Conservation (phyloP, 2,329 filamentous ascomycete genomes). For the Leptoxyphium fumago region DNA sequence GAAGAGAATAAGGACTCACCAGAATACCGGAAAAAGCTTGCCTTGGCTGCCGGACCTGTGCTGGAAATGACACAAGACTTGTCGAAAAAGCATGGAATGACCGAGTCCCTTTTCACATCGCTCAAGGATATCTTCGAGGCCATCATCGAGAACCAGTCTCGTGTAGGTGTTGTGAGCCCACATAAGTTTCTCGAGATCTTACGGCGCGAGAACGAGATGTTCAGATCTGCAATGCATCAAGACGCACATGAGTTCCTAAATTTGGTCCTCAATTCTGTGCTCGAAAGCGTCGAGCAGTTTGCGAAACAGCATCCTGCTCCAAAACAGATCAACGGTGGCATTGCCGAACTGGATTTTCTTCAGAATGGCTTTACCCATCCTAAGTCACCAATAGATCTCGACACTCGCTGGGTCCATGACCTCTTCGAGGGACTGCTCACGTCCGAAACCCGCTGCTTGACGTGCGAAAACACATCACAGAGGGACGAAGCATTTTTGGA, state of each 20-base stretch:
- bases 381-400: conserved; percentile 13
- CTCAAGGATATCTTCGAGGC: conserved; percentile 94
- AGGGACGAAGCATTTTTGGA: conserved; percentile 93
- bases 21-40: conserved; percentile 96
- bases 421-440: conserved; percentile 90
- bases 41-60: conserved; percentile 74
- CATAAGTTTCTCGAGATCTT: conserved; percentile 88
- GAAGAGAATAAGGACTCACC: conserved; percentile 91
- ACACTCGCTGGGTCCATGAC: conserved; percentile 76
- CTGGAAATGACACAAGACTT: conserved; percentile 75
- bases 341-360: conserved; percentile 10
- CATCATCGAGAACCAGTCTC: conserved; percentile 63
- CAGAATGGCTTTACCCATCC: conserved; percentile 7
- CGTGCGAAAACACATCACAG: conserved; percentile 89
- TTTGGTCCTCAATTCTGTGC: conserved; percentile 85
- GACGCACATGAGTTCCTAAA: conserved; percentile 97
- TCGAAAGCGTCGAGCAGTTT: conserved; percentile 83
- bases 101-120: conserved; percentile 85
- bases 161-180: conserved; percentile 82
- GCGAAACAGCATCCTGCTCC: conserved; percentile 46
- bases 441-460: conserved; percentile 91
- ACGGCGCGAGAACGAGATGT: conserved; percentile 91
- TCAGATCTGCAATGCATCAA: conserved; percentile 92
- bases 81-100: conserved; percentile 70
- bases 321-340: conserved; percentile 12